A percentile compares a stretch with the other conserved stretches of the same genome.
phyloP scores from a whole-genome alignment of 2,329 filamentous ascomycete species.

The Blastomyces percursus region DNA sequence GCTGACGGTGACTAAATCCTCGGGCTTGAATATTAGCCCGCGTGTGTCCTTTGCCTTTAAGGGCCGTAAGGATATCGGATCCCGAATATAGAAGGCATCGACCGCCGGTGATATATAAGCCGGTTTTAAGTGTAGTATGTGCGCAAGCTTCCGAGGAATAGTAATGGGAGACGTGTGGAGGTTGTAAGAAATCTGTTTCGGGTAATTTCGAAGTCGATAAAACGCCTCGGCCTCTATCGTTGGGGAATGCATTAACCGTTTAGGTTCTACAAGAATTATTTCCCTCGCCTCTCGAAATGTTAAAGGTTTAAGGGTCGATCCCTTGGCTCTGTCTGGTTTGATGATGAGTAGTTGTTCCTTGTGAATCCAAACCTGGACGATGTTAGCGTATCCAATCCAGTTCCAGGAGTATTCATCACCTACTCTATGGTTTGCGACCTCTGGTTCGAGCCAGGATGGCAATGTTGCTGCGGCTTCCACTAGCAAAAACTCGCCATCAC shows the following conservation, averaged over 20 bases:
- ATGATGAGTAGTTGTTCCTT: constrained; percentile 65
- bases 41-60: constrained; percentile 48
- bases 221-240: constrained; percentile 82
- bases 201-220: constrained; percentile 76
- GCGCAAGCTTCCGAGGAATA: constrained; percentile 71
- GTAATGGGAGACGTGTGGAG: constrained; percentile 64
- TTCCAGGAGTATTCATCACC: constrained; percentile 13
- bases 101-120: constrained; percentile 69
- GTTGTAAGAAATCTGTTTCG: constrained; percentile 59
- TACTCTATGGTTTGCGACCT: constrained; percentile 70
- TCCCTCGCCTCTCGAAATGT: constrained; percentile 53
- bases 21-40: constrained; percentile 56
- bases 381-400: constrained; percentile 7
- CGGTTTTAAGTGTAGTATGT: constrained; percentile 63
- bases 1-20: constrained; percentile 68
- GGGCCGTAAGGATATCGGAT: constrained; percentile 62
- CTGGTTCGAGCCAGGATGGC: constrained; percentile 83
- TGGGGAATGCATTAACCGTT: constrained; percentile 56
- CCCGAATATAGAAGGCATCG: constrained; percentile 86
- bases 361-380: constrained; percentile 65
- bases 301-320: constrained; percentile 38
- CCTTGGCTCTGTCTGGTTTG: constrained; percentile 42
- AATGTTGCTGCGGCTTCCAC: constrained; percentile 84
- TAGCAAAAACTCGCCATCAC: constrained; percentile 88
- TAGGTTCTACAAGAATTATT: constrained; percentile 47